Conservation (phyloP, 202 grass and related monocot species). For the Dendrocalamus latiflorus region DNA sequence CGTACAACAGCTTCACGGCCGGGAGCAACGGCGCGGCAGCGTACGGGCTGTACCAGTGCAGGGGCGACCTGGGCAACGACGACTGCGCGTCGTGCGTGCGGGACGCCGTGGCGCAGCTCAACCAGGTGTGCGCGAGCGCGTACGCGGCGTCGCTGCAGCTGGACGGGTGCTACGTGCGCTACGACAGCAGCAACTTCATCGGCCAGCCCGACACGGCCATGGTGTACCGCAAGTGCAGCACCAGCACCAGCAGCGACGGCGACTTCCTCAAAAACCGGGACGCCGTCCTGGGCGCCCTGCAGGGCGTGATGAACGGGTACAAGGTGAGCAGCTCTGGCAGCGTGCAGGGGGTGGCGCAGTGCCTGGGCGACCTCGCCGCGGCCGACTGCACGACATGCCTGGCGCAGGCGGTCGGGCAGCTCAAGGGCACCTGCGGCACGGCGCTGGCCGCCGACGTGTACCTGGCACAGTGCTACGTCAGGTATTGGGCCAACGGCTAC, state of each 20-base stretch:
- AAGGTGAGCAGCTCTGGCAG: constrained; percentile 48
- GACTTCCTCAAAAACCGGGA: constrained; percentile 55
- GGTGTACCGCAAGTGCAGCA: constrained; percentile 70
- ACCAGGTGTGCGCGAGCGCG: constrained; percentile 52
- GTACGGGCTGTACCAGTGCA: too few species aligned
- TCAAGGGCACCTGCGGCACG: constrained; percentile 51
- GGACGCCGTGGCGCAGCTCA: constrained; percentile 47
- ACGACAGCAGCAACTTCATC: constrained; percentile 47
- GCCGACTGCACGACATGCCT: constrained; percentile 56
- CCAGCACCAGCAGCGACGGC: constrained; percentile 51
- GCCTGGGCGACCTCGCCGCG: constrained; percentile 36
- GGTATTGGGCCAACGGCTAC: constrained; percentile 64
- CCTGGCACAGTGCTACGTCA: constrained; percentile 78
- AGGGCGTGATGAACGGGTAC: constrained; percentile 31
- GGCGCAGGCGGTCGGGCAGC: constrained; percentile 61
- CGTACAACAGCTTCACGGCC: too few species aligned
- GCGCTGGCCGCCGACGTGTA: too few species aligned
- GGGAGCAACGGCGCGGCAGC: too few species aligned
- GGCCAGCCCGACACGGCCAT: constrained; percentile 44
- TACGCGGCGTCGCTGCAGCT: constrained; percentile 66
- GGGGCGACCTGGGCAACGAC: too few species aligned
- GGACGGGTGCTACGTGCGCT: constrained; percentile 68
- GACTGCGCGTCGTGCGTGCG: too few species aligned
- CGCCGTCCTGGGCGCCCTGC: constrained; percentile 64
- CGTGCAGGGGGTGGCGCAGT: constrained; percentile 67